These are phyloP conservation scores for Vaccinium corymbosum DNA, from an alignment of 148 eudicot species.

Conservation along the genomic window DNA sequence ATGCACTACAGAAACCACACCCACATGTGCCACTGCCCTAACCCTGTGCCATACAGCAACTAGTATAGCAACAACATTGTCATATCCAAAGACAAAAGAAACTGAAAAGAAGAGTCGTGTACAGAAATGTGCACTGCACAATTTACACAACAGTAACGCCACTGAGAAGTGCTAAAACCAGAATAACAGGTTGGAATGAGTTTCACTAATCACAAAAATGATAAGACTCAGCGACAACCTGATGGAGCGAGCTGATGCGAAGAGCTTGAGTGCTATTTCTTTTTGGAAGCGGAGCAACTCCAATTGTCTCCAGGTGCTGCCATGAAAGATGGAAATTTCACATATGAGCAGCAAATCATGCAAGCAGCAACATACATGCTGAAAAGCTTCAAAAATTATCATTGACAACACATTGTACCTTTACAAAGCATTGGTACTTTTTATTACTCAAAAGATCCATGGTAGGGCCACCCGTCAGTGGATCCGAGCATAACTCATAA, in stretches of 20 bases:
- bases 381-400: background rate
- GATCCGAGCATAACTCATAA: conserved; percentile 80
- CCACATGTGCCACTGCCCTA: background rate
- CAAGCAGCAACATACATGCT: background rate
- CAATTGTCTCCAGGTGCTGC: conserved; percentile 82
- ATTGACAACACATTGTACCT: conserved; percentile 40
- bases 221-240: conserved; percentile 39
- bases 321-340: background rate
- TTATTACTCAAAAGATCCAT: conserved; percentile 82
- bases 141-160: background rate
- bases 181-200: background rate
- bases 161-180: background rate
- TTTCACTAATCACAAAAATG: background rate
- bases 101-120: background rate
- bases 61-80: background rate
- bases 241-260: conserved; percentile 95
- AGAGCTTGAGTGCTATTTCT: conserved; percentile 65
- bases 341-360: background rate
- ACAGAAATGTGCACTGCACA: background rate
- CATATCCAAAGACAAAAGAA: background rate
- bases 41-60: background rate
- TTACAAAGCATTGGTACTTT: conserved; percentile 79
- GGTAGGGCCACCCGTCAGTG: conserved; percentile 73
- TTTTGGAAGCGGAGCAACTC: conserved; percentile 84
- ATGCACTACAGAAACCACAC: background rate